These are phyloP conservation scores for Chondrus crispus DNA, from an alignment of 23 red algal species.

Conservation along the genomic window DNA sequence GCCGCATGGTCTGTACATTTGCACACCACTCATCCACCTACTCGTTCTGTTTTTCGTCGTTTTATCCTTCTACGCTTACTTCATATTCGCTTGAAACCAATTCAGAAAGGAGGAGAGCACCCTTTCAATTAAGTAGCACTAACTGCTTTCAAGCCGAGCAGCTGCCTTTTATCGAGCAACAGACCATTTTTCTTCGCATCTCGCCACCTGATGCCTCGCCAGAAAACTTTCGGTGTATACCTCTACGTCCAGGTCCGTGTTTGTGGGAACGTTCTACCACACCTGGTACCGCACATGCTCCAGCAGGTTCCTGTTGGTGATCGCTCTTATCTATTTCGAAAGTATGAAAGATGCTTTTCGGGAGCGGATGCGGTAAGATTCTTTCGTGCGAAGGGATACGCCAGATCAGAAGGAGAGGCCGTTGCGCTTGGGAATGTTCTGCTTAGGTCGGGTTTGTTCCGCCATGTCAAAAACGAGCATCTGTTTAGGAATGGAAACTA, in stretches of 20 bases:
- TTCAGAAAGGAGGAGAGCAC: no score
- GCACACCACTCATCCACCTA: no score
- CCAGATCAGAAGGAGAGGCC: conserved; percentile 17
- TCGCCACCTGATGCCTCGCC: neutral
- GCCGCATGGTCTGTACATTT: no score
- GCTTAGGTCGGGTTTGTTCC: conserved; percentile 43
- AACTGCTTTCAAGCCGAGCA: no score
- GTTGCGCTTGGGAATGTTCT: conserved; percentile 44
- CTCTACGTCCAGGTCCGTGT: conserved; percentile 45
- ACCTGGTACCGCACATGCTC: conserved; percentile 39
- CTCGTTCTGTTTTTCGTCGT: no score
- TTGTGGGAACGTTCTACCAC: conserved; percentile 1
- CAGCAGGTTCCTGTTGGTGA: conserved; percentile 34
- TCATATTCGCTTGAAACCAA: no score
- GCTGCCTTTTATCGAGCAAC: no score
- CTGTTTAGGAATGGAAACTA: conserved; percentile 40
- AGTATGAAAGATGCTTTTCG: conserved; percentile 34
- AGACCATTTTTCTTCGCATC: no score
- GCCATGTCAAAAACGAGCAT: conserved; percentile 61
- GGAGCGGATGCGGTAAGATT: conserved; percentile 41
- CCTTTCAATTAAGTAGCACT: no score
- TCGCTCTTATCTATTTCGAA: conserved; percentile 16
- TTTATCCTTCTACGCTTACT: no score
- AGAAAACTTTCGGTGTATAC: neutral
- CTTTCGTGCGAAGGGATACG: conserved; percentile 29